These are phyloP conservation scores for Perkinsus olseni DNA, from an alignment of 169 alveolate species.

Conservation along the genomic window DNA sequence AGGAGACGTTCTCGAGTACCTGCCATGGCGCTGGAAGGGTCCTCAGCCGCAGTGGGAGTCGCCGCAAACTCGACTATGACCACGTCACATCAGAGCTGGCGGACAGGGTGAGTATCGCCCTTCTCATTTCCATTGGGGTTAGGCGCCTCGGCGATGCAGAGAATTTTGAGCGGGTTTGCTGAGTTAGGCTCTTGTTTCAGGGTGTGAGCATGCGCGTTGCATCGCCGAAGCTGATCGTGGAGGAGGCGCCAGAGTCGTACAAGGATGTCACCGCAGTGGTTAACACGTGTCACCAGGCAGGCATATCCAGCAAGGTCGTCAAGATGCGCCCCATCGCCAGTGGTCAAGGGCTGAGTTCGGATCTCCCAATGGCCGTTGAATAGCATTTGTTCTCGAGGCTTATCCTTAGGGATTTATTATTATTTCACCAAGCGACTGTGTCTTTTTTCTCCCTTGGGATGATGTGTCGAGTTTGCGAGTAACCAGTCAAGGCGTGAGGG, in stretches of 20 bases:
- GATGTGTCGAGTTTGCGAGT: too few relatives aligned
- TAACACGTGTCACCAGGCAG: constrained; percentile 71
- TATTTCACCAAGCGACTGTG: neutral
- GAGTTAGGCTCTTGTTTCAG: neutral
- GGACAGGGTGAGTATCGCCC: constrained; percentile 29
- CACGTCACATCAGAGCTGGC: constrained; percentile 53
- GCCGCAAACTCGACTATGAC: constrained; percentile 52
- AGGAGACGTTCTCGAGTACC: constrained; percentile 67
- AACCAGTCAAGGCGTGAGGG: too few relatives aligned
- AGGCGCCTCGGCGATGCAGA: too few relatives aligned
- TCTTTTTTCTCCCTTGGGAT: too few relatives aligned
- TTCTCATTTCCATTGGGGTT: constrained; percentile 8
- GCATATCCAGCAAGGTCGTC: constrained; percentile 67
- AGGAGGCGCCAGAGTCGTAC: constrained; percentile 81
- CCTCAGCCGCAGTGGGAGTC: constrained; percentile 58
- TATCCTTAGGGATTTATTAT: neutral
- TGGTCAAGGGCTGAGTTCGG: constrained; percentile 63
- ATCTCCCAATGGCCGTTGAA: neutral
- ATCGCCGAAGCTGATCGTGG: constrained; percentile 73
- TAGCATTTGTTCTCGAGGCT: neutral
- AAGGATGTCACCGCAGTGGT: constrained; percentile 72
- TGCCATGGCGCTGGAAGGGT: constrained; percentile 82
- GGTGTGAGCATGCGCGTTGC: constrained; percentile 61
- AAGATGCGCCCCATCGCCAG: constrained; percentile 74
- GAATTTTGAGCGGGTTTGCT: too few relatives aligned